Evolutionary conservation across 2,329 filamentous ascomycete species (phyloP), one percentile per base, ranked within the genome.

Genomic region (Phoma sp.): DNA sequence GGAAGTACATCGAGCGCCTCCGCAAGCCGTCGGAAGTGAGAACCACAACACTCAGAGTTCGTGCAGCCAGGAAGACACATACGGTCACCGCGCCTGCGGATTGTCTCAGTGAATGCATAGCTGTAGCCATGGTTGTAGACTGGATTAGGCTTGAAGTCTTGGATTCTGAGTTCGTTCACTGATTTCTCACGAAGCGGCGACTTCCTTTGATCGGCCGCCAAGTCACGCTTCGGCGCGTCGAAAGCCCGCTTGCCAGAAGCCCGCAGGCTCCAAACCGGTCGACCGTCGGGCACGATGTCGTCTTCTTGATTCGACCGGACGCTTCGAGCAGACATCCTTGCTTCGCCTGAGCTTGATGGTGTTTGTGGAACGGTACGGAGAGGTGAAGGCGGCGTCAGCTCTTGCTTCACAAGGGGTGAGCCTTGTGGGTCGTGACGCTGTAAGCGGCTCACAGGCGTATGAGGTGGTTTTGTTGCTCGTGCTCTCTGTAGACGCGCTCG

Each of bases 141-240:
- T 0, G 90, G 87, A 60, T 96, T 96, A 64, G 95, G 80, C 70
- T 88, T 93, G 79, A 96, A 97, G 73, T 96, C 88, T 10, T 85
- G 83, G 1, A 89, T 77, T 11, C 77, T 77, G 10, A 96, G 80
- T 30, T 82, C 77, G 0, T 80, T 75, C 3, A 86, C 59, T 0
- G 86, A 82, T 45, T 82, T 84, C 8, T 79, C 71, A 43, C 91
- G 85, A n/a, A 73, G 65, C 22, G 54, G 62, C 7, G 27, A 39
- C 18, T 58, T 47, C 4, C 55, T 39, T 23, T 57, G 60, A 23
- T 50, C 29, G 13, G 57, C 47, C 0, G 55, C 41, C 8, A 25
- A 13, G 3, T 47, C 49, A 7, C 25, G 29, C 47, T 44, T 66
- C 9, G 49, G 60, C 8, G 55, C 18, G 24, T 47, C 54, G 4